Conservation (phyloP, 305 asterid species). For the Fraxinus greggii region DNA sequence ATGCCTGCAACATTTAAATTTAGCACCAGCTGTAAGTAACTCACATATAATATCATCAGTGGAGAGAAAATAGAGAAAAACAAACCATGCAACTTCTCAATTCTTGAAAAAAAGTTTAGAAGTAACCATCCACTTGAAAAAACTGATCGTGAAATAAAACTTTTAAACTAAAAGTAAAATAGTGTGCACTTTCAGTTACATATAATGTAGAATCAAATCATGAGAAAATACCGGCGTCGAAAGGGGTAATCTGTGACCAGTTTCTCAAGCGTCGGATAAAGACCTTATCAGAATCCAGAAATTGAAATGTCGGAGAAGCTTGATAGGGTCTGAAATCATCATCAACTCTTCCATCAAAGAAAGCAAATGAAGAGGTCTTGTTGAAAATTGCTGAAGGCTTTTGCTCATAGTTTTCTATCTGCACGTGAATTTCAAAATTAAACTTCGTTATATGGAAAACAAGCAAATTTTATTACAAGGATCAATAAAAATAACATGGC, state of each 20-base stretch:
- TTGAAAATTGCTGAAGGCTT: not conserved
- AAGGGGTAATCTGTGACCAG: not conserved
- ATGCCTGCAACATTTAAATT: slow-evolving; percentile 1
- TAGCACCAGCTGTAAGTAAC: not conserved
- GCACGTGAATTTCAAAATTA: not conserved
- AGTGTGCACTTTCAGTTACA: not conserved
- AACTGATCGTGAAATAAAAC: not conserved
- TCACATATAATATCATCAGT: not conserved
- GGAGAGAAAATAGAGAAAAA: not conserved
- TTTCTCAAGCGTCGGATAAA: slow-evolving; percentile 3
- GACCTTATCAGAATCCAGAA: not conserved
- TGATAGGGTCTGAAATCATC: slow-evolving; percentile 2
- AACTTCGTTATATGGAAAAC: not conserved
- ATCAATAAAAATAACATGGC: not conserved
- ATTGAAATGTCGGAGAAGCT: slow-evolving; percentile 1
- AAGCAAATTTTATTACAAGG: not conserved
- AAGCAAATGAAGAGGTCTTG: slow-evolving; percentile 8
- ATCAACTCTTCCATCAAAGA: not conserved
- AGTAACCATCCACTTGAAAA: not conserved
- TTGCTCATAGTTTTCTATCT: slow-evolving; percentile 1
- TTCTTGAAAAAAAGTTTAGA: not conserved
- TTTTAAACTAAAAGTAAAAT: not conserved
- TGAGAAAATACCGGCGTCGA: not conserved
- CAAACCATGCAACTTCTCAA: not conserved
- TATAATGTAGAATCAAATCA: not conserved